Evolutionary conservation across 139 green algal species (phyloP), one percentile per base, ranked within the genome.

Genomic region (Chlamydomonas asymmetrica): DNA sequence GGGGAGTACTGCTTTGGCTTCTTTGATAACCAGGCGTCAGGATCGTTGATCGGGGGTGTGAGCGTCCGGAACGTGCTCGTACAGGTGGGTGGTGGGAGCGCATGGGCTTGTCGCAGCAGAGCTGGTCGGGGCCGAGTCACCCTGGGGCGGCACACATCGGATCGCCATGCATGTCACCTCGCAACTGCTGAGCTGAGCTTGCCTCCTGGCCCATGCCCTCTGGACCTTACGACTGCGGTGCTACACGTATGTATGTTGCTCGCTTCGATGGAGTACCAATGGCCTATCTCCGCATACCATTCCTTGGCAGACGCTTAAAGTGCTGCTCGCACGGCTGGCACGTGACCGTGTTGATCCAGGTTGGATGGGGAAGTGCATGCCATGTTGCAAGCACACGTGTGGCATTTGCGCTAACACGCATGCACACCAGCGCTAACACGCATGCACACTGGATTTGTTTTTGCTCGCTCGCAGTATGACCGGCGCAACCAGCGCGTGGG

Each of bases 1-100:
- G 87, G 84, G 18, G 88, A 89, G 56, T 97, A 96, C 74, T 98
- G 94, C 85, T 73, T 98, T 62, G 94, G 94, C 18, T 52, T 98
- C 0, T 97, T 98, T 75, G 90, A 97, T 82, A 98, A 98, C 72
- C 84, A 79, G 1, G 32, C 63, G 5, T 40, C 75, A 37, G 94
- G 94, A 22, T 93, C 90, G 3, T 82, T 98, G 8, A 80, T 98
- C 9, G 94, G 94, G 20, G 94, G 90, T 68, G 93, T 97, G 50
- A 87, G 86, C 3, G 90, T 95, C 63, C 88, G 92, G 18, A 90
- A 97, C 66, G 83, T 93, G 4, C 62, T 97, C 6, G 87, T 96
- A 34, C 86, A 89, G 78, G 87, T 92, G 64, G 56, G 78, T 22
- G 25, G n/a, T n/a, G n/a, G n/a, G n/a, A n/a, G n/a, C n/a, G n/a